These are phyloP conservation scores for Cephalotrichum gorgonifer DNA, from an alignment of 2,329 filamentous ascomycete genomes.

Conservation along the genomic window DNA sequence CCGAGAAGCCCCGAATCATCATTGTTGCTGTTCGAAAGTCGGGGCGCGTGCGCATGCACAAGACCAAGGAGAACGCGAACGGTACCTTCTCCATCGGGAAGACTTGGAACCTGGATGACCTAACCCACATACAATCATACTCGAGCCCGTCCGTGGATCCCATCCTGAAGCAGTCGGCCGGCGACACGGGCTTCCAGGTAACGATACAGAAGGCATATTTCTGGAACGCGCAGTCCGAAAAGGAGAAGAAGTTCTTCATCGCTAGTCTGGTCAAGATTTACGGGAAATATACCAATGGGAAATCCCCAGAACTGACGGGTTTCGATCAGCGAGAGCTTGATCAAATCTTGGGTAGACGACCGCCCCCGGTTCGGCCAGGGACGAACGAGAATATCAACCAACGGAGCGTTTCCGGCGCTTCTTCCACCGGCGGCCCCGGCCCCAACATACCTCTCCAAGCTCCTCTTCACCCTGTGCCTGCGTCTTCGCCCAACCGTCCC, in stretches of 20 bases:
- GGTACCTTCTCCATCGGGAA: constrained; percentile 96
- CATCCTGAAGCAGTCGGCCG: constrained; percentile 64
- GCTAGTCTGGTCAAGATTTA: constrained; percentile 94
- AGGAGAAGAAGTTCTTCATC: constrained; percentile 99
- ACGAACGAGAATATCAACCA: constrained; percentile 5
- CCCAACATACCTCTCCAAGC: constrained; percentile 22
- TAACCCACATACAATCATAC: constrained; percentile 75
- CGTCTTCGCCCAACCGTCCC: constrained; percentile 14
- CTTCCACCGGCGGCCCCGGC: constrained; percentile 8
- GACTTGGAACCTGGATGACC: constrained; percentile 92
- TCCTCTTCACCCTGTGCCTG: not conserved
- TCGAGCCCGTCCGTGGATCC: constrained; percentile 48
- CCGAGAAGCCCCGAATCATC: constrained; percentile 83
- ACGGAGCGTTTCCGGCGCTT: not conserved
- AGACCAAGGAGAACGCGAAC: constrained; percentile 90
- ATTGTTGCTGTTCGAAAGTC: constrained; percentile 90
- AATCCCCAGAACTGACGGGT: constrained; percentile 65
- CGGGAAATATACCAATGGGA: constrained; percentile 87
- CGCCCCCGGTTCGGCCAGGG: constrained; percentile 17
- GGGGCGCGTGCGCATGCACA: constrained; percentile 88
- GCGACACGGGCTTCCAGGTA: constrained; percentile 74
- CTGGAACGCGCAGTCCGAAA: constrained; percentile 86
- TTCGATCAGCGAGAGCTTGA: constrained; percentile 76
- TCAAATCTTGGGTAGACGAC: constrained; percentile 50
- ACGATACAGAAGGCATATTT: constrained; percentile 92